A percentile compares a stretch with the other conserved stretches of the same genome.
phyloP scores from a whole-genome alignment of 768 basidiomycete genomes.

The Tylopilus sp. region DNA sequence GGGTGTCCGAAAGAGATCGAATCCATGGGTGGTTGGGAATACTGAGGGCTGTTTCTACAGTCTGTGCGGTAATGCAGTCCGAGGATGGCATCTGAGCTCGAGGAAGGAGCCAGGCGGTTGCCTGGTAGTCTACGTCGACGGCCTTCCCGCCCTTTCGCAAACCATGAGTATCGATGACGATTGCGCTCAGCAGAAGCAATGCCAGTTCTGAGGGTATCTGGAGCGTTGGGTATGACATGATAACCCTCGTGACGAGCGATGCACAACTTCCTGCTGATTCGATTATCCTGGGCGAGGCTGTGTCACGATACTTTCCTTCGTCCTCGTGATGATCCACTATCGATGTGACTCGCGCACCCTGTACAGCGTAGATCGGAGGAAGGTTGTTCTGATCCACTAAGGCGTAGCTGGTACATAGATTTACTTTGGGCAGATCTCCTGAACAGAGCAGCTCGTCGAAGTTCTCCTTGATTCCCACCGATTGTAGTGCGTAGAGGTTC shows the following conservation, averaged over 20 bases:
- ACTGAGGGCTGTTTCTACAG: slow-evolving; percentile 13
- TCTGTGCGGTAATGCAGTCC: neutral
- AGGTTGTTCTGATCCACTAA: slow-evolving; percentile 92
- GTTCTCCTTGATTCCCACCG: slow-evolving; percentile 51
- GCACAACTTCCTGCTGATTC: slow-evolving; percentile 75
- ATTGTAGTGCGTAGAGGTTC: slow-evolving; percentile 72
- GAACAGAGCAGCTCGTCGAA: slow-evolving; percentile 60
- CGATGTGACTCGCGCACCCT: slow-evolving; percentile 56
- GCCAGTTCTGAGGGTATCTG: slow-evolving; percentile 58
- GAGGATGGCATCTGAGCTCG: slow-evolving; percentile 43
- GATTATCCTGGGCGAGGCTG: slow-evolving; percentile 65
- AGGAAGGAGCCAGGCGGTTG: slow-evolving; percentile 63
- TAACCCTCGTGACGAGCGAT: slow-evolving; percentile 50
- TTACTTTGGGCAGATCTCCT: slow-evolving; percentile 55
- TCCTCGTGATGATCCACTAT: slow-evolving; percentile 93
- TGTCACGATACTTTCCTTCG: slow-evolving; percentile 61
- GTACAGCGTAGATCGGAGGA: slow-evolving; percentile 37
- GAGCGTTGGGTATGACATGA: slow-evolving; percentile 22
- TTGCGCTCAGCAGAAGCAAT: slow-evolving; percentile 72
- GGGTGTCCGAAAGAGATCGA: slow-evolving; percentile 47
- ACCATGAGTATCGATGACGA: slow-evolving; percentile 85
- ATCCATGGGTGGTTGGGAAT: slow-evolving; percentile 42
- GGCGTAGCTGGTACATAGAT: slow-evolving; percentile 52
- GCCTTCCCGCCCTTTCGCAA: slow-evolving; percentile 80
- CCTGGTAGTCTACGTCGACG: slow-evolving; percentile 54